Evolutionary conservation across 257 asterid species (phyloP), one percentile per base, ranked within the genome.

Genomic region (Nicotiana noctiflora): DNA sequence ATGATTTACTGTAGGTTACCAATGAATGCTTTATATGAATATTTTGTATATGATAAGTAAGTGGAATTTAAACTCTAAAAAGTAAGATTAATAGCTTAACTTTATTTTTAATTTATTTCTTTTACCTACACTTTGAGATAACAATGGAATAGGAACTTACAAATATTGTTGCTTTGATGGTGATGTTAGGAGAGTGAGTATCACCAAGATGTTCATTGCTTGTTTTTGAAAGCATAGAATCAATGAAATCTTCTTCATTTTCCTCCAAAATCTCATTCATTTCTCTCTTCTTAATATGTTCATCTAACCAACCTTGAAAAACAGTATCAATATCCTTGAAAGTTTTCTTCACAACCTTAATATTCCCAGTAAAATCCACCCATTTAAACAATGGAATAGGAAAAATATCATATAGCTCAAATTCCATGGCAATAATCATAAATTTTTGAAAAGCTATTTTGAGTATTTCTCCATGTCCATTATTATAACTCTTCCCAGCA

Each of bases 301-400:
- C 64, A 6, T 79, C 82, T 14, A 85, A 27, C 88, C 86, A 79
- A 1, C 46, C 66, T 27, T 79, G 82, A 15, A 85, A 53, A 52
- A 85, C 10, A 2, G 57, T 21, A 61, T 82, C 84, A 66, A 85
- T 44, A 4, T 46, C 34, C 40, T 21, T 27, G 2, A 68, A 76
- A 0, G 80, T 51, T 70, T 51, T 53, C 65, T 68, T 55, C 25
- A 80, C 64, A 15, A 27, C 63, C 76, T 37, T 40, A 5, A 64
- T 34, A 4, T 57, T 80, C 6, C 87, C 83, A 12, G 55, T 68
- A 5, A 79, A 17, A 17, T 85, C 81, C 32, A 76, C 2, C 88
- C 84, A 83, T 46, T 64, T 76, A 13, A 63, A 63, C 7, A 63
- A 23, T 4, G 77, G 18, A 34, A 15, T 29, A 1, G 86, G 78